These are phyloP conservation scores for Globisporangium canariense DNA, from an alignment of 352 stramenopile species.

Conservation along the genomic window DNA sequence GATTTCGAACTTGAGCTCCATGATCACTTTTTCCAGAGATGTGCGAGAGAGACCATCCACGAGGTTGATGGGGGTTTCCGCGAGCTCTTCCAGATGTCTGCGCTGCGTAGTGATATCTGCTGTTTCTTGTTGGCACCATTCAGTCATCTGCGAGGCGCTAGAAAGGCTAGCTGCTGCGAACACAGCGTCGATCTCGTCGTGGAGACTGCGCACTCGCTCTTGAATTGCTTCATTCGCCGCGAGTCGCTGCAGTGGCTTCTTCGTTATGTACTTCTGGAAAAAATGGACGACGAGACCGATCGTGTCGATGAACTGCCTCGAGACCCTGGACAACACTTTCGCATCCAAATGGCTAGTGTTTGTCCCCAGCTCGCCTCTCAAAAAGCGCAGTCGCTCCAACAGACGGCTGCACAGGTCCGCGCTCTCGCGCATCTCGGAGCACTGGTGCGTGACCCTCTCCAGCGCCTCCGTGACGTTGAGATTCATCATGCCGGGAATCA, in stretches of 20 bases:
- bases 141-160: not conserved
- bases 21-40: not conserved
- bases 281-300: not conserved
- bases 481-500: constrained; percentile 2
- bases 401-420: too few relatives aligned
- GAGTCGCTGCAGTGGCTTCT: not conserved
- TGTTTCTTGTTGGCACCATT: constrained; percentile 1
- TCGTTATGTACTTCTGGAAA: not conserved
- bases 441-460: not conserved
- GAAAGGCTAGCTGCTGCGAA: not conserved
- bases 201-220: not conserved
- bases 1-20: not conserved
- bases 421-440: constrained; percentile 10
- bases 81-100: constrained; percentile 1
- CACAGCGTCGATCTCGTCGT: not conserved
- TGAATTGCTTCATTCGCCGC: not conserved
- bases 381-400: too few relatives aligned
- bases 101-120: constrained; percentile 4
- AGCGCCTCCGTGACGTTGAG: not conserved
- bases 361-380: too few relatives aligned
- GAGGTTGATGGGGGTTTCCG: not conserved
- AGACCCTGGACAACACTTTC: too few relatives aligned
- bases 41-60: not conserved
- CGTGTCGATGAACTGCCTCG: constrained; percentile 24
- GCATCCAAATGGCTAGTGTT: too few relatives aligned